A percentile compares a stretch with the other conserved stretches of the same genome.
phyloP scores from a whole-genome alignment of 2,329 filamentous ascomycete species.

The Akanthomyces muscarius region DNA sequence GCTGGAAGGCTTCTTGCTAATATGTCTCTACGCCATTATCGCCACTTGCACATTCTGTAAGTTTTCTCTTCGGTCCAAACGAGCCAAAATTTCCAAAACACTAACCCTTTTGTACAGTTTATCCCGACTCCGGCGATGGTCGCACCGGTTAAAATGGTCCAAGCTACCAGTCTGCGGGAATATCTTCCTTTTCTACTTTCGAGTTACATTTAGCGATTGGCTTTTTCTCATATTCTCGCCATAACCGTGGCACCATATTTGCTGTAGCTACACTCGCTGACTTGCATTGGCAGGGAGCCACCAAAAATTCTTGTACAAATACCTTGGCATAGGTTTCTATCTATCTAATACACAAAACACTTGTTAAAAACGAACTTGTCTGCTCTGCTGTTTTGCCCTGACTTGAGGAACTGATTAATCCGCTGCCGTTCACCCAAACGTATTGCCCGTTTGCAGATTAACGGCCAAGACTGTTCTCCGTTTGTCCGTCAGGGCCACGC shows the following conservation, averaged over 20 bases:
- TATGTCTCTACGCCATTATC: conserved; percentile 77
- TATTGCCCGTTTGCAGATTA: too few species aligned
- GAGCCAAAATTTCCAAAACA: not conserved
- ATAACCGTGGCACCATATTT: not conserved
- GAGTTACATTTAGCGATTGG: not conserved
- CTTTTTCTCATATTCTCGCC: not conserved
- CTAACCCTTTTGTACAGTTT: conserved; percentile 8
- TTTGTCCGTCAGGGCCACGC: too few species aligned
- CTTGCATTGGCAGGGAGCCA: not conserved
- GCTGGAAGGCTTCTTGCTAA: conserved; percentile 71
- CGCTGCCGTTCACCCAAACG: too few species aligned
- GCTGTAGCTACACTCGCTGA: not conserved
- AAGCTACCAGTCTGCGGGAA: not conserved
- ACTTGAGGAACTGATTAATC: too few species aligned
- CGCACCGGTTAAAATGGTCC: not conserved
- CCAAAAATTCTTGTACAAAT: not conserved
- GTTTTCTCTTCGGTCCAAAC: conserved; percentile 25
- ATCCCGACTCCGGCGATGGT: not conserved
- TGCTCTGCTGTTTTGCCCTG: too few species aligned
- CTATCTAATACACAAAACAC: not conserved
- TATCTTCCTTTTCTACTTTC: not conserved
- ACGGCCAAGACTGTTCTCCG: too few species aligned
- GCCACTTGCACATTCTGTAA: conserved; percentile 62
- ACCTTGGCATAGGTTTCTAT: not conserved
- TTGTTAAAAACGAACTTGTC: not conserved